Evolutionary conservation across 2,329 filamentous ascomycete species (phyloP).

Genomic region (Cladophialophora yegresii): DNA sequence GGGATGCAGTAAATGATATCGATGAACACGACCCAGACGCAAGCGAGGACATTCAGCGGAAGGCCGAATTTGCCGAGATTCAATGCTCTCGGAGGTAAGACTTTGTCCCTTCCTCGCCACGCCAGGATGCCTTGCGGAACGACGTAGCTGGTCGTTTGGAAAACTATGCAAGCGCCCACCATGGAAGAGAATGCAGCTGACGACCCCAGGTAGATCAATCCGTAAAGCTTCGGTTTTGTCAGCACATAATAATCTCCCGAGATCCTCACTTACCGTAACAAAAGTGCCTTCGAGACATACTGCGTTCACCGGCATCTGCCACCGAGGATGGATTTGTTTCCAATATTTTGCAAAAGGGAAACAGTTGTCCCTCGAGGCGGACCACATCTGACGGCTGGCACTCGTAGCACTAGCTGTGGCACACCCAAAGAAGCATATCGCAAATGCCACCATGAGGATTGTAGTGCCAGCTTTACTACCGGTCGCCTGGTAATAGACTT

Average conservation of each 20-base stretch:
- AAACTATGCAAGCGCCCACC: constrained; percentile 47
- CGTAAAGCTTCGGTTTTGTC: constrained; percentile 47
- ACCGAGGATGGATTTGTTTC: constrained; percentile 20
- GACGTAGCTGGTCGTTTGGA: constrained; percentile 48
- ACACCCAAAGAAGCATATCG: constrained; percentile 36
- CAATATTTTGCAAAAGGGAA: constrained; percentile 48
- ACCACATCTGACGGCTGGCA: constrained; percentile 44
- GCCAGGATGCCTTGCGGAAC: constrained; percentile 50
- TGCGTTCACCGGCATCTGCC: constrained; percentile 50
- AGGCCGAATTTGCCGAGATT: constrained; percentile 49
- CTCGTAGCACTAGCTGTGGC: constrained; percentile 21
- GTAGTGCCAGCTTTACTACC: constrained; percentile 48
- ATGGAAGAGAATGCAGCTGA: constrained; percentile 48
- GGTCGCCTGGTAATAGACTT: constrained; percentile 54
- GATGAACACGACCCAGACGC: constrained; percentile 37
- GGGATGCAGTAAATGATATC: constrained; percentile 41
- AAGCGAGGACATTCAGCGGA: constrained; percentile 41
- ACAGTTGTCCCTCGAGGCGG: constrained; percentile 55
- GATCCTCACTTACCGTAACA: constrained; percentile 6
- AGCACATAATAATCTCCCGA: constrained; percentile 37
- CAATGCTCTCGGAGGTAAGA: constrained; percentile 49
- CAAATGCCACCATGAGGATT: constrained; percentile 51
- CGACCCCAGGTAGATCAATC: constrained; percentile 56
- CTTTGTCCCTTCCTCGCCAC: constrained; percentile 47
- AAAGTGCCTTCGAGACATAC: constrained; percentile 45